These are phyloP conservation scores for Neopestalotiopsis rosae DNA, from an alignment of 2,329 filamentous ascomycete species.

Conservation along the genomic window DNA sequence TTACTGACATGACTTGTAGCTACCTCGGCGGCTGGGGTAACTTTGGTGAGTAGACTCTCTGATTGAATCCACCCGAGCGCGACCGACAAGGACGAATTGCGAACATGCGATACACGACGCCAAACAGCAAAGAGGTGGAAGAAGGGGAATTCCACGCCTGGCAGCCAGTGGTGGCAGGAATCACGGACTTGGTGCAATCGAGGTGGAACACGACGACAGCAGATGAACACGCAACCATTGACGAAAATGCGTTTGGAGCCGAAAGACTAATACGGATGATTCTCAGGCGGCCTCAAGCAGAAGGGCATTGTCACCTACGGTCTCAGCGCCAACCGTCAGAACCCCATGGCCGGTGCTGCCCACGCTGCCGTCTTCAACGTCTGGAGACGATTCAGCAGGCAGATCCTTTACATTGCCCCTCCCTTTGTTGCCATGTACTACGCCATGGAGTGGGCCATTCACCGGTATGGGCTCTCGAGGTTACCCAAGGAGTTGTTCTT, in stretches of 20 bases:
- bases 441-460: constrained; percentile 85
- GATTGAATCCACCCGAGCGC: not conserved
- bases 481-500: constrained; percentile 33
- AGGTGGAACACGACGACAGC: not conserved
- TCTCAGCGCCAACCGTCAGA: constrained; percentile 85
- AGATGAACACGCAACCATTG: not conserved
- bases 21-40: constrained; percentile 77
- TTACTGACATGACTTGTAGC: constrained; percentile 47
- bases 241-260: not conserved
- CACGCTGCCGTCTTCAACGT: constrained; percentile 92
- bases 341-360: constrained; percentile 76
- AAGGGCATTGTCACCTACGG: constrained; percentile 73
- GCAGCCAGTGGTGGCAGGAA: not conserved
- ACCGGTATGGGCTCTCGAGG: constrained; percentile 76
- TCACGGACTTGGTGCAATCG: not conserved
- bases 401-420: constrained; percentile 87
- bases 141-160: not conserved
- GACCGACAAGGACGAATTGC: constrained; percentile 2
- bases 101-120: constrained; percentile 19
- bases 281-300: constrained; percentile 61
- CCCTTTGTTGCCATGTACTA: constrained; percentile 80
- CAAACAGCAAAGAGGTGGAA: constrained; percentile 22
- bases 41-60: constrained; percentile 66
- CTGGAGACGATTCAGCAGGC: constrained; percentile 81
- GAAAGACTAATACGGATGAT: not conserved